Evolutionary conservation across 2,329 filamentous ascomycete genomes (phyloP), one percentile per base, ranked within the genome.

Genomic region (Lachnellula occidentalis): DNA sequence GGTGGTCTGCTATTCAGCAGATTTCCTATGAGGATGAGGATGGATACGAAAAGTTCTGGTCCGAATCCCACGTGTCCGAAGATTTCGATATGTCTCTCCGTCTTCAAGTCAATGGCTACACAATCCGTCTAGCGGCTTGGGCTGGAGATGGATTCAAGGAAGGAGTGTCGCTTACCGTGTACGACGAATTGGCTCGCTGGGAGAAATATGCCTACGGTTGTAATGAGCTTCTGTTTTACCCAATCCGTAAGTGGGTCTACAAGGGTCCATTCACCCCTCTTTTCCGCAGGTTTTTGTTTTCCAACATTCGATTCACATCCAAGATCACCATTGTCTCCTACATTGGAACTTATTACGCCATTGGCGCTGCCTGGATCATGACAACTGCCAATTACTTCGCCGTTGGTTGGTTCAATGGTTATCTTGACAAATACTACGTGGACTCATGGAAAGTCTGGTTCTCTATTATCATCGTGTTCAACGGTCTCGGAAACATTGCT

Each of bases 141-240:
- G 83, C 84, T 6, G 84, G 84, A 37, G 82, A 86, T n/a, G 87
- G 84, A 48, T 91, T 90, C 76, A 86, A 90, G 68, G 88, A 92
- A 69, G 88, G 89, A 60, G 88, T 92, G 51, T 92, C 88, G 1
- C 75, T 92, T 54, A 92, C 88, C 0, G 87, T 92, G 9, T 91
- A 92, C 67, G 88, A 92, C 70, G 89, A 92, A 70, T 77, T 92
- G 56, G 86, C 87, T 2, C 85, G 88, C 54, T 92, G 89, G 88
- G 88, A 92, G 67, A 92, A 92, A 72, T 91, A 91, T 68, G 89
- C 88, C 3, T 92, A 90, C 64, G 88, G 88, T 37, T 92, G 89
- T 72, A 89, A 88, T 69, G 88, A 92, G 73, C 76, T 92, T 54
- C 77, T 92, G 54, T 92, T 94, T 75, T 80, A 92, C 67, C 89